A percentile compares a stretch with the other conserved stretches of the same genome.
Conservation (phyloP, 108 stramenopile species). For the Mediolabrus comicus region DNA sequence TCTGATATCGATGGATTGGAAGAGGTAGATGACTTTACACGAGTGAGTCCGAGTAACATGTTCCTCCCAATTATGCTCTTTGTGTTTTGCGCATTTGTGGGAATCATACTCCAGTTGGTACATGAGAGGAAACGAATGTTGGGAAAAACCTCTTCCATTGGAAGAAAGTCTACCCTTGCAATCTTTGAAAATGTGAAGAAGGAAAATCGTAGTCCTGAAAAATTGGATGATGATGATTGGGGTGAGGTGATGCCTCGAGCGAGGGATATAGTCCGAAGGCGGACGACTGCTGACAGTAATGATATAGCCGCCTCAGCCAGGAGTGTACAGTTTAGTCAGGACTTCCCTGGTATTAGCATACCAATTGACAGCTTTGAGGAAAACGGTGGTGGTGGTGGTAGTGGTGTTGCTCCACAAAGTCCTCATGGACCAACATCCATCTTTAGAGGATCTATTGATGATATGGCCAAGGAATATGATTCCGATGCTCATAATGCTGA, state of each 20-base stretch:
- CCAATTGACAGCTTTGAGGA: not conserved
- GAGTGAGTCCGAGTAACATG: conserved; percentile 12
- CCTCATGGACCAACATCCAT: not conserved
- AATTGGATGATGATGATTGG: not conserved
- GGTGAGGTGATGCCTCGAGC: not conserved
- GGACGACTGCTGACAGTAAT: not conserved
- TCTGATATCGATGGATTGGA: not conserved
- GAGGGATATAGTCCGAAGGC: not conserved
- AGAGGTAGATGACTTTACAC: conserved; percentile 12
- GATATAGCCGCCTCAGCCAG: not conserved
- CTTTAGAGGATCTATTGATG: not conserved
- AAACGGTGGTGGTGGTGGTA: too few species aligned
- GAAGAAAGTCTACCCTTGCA: not conserved
- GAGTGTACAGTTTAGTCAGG: not conserved
- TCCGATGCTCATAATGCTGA: too few species aligned
- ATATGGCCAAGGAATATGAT: not conserved
- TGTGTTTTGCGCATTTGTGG: not conserved
- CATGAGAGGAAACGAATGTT: not conserved
- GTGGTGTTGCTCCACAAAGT: conserved; percentile 1
- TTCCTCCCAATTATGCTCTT: conserved; percentile 13
- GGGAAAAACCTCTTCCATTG: not conserved
- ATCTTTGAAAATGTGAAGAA: not conserved
- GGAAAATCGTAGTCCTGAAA: not conserved
- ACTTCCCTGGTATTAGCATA: not conserved
- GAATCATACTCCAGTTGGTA: not conserved